These are phyloP conservation scores for Metschnikowia noctiluminum DNA, from an alignment of 805 yeast genomes.

Conservation along the genomic window DNA sequence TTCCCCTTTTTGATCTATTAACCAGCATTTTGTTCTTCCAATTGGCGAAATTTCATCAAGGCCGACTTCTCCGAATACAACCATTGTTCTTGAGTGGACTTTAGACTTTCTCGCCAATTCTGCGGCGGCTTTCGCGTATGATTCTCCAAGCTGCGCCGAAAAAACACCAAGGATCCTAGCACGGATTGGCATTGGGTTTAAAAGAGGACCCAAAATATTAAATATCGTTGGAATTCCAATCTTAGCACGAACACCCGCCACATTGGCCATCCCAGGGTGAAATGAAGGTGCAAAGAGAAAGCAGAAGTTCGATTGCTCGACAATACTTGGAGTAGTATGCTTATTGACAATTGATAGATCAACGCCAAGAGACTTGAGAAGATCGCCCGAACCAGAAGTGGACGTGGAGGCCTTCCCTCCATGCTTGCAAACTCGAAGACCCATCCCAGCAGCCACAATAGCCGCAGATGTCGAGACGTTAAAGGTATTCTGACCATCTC, in stretches of 20 bases:
- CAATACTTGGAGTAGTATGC: constrained; percentile 55
- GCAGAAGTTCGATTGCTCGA: constrained; percentile 51
- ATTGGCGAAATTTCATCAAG: constrained; percentile 92
- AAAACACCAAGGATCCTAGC: constrained; percentile 90
- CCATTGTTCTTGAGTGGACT: constrained; percentile 59
- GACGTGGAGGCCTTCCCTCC: constrained; percentile 98
- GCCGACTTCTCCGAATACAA: constrained; percentile 91
- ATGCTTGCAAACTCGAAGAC: constrained; percentile 80
- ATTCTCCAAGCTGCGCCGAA: constrained; percentile 70
- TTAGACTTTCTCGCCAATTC: constrained; percentile 50
- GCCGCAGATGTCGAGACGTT: constrained; percentile 95
- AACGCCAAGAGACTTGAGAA: constrained; percentile 78
- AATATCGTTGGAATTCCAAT: constrained; percentile 91
- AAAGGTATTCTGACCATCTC: constrained; percentile 96
- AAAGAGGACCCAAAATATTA: constrained; percentile 88
- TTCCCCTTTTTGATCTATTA: constrained; percentile 43
- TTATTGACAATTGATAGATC: constrained; percentile 67
- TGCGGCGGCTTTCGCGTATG: constrained; percentile 79
- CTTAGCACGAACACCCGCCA: constrained; percentile 71
- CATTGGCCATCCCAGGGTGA: constrained; percentile 86
- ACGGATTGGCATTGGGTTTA: constrained; percentile 81
- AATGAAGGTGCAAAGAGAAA: constrained; percentile 91
- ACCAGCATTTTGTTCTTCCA: constrained; percentile 82
- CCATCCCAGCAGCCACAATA: constrained; percentile 89
- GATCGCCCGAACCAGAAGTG: constrained; percentile 89